phyloP scores from a whole-genome alignment of 2,329 filamentous ascomycete species.

The Sporothrix sp. region DNA sequence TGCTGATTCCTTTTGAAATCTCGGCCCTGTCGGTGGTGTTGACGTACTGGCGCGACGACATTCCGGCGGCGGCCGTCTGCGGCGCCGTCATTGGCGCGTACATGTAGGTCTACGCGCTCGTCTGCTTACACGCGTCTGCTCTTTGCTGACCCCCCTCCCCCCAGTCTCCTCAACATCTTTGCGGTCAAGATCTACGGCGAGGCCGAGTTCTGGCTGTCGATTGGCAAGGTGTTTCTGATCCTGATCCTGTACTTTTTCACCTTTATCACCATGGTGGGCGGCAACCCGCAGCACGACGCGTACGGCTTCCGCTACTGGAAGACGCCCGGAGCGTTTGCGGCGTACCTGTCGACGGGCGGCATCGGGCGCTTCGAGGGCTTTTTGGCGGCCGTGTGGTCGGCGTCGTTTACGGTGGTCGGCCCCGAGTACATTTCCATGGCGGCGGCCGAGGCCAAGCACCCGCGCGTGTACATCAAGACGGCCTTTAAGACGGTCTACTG shows the following conservation, averaged over 20 bases:
- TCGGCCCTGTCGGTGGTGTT: constrained; percentile 33
- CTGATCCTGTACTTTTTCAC: constrained; percentile 47
- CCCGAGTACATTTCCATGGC: constrained; percentile 61
- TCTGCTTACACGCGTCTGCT: constrained; percentile 1
- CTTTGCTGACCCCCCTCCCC: too few species aligned
- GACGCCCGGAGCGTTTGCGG: constrained; percentile 33
- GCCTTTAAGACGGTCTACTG: constrained; percentile 61
- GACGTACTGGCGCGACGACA: constrained; percentile 36
- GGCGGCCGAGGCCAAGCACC: constrained; percentile 59
- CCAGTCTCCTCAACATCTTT: constrained; percentile 22
- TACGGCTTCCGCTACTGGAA: constrained; percentile 36
- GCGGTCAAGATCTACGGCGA: constrained; percentile 29
- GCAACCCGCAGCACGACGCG: constrained; percentile 39
- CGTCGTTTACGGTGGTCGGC: constrained; percentile 31
- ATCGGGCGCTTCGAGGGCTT: constrained; percentile 25
- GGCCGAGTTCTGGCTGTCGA: constrained; percentile 38
- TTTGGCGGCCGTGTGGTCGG: constrained; percentile 26
- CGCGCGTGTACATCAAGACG: constrained; percentile 54
- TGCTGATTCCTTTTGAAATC: constrained; percentile 34
- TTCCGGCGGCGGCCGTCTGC: constrained; percentile 43
- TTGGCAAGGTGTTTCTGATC: constrained; percentile 39
- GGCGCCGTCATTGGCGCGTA: constrained; percentile 36
- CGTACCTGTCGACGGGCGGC: constrained; percentile 30
- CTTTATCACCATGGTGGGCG: constrained; percentile 47
- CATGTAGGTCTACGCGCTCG: constrained; percentile 11